Conservation (phyloP, 495 filamentous ascomycete species). For the Podospora bellae-mahoneyi region DNA sequence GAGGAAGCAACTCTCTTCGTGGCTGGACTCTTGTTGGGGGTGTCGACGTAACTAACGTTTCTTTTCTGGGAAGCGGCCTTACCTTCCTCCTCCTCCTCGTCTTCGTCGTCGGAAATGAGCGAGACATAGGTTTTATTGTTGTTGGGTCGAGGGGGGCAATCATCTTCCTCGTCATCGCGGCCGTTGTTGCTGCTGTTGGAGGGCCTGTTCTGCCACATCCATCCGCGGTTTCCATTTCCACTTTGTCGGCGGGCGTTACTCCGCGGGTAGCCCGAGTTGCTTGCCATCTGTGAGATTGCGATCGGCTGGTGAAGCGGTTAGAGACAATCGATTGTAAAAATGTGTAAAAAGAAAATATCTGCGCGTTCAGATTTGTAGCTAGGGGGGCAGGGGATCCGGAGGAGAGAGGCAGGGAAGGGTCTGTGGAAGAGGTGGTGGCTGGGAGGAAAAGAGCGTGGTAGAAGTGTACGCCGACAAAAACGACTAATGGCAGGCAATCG, state of each 20-base stretch:
- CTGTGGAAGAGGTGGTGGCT: neutral
- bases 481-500: neutral
- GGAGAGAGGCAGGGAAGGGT: neutral
- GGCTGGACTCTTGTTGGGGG: neutral
- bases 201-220: neutral
- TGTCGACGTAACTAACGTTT: neutral
- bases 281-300: neutral
- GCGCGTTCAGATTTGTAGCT: neutral
- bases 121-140: neutral
- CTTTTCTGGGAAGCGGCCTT: neutral
- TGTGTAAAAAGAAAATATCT: neutral
- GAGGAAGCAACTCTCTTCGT: neutral
- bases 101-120: neutral
- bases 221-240: neutral
- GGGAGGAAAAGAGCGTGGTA: neutral
- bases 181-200: neutral
- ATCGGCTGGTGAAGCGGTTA: neutral
- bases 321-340: neutral
- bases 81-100: neutral
- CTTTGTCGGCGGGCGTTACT: neutral
- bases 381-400: neutral
- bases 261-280: neutral
- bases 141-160: neutral
- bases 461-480: too few relatives aligned
- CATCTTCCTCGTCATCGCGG: neutral